Conservation (phyloP, 148 eudicot species). For the Heliosperma pusillum region DNA sequence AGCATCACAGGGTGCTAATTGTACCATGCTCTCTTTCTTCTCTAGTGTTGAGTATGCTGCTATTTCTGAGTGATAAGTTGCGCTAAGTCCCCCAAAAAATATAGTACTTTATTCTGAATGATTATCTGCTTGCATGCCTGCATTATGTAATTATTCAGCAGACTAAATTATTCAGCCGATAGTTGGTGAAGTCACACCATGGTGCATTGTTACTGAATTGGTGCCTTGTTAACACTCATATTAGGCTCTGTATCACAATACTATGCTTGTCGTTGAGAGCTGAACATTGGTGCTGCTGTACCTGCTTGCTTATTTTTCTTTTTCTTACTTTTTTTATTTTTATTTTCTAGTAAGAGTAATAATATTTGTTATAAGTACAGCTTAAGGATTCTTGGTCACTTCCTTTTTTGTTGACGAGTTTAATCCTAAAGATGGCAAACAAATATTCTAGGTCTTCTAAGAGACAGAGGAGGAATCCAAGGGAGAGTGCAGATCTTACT, state of each 20-base stretch:
- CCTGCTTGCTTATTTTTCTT: not conserved
- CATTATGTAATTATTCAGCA: not conserved
- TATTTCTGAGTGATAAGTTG: too few species aligned
- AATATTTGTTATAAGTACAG: not conserved
- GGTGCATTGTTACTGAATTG: not conserved
- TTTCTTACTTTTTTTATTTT: too few species aligned
- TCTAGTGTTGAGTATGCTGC: not conserved
- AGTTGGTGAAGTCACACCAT: not conserved
- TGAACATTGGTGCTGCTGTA: not conserved
- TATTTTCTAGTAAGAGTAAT: not conserved
- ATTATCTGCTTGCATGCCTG: not conserved
- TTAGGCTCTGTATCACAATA: not conserved
- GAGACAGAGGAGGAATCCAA: constrained; percentile 87
- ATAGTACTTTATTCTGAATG: too few species aligned
- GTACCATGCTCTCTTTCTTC: not conserved
- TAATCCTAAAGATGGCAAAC: constrained; percentile 4
- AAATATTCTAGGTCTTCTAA: constrained; percentile 61
- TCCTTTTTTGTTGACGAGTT: not conserved
- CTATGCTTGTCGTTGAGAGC: not conserved
- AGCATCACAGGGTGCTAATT: not conserved
- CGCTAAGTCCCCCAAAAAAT: too few species aligned
- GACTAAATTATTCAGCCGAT: not conserved
- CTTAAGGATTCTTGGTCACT: not conserved
- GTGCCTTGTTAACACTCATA: not conserved
- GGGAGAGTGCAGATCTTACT: constrained; percentile 87